A percentile compares a stretch with the other conserved stretches of the same genome.
Conservation (phyloP, 257 asterid genomes). For the Paulownia fortunei region DNA sequence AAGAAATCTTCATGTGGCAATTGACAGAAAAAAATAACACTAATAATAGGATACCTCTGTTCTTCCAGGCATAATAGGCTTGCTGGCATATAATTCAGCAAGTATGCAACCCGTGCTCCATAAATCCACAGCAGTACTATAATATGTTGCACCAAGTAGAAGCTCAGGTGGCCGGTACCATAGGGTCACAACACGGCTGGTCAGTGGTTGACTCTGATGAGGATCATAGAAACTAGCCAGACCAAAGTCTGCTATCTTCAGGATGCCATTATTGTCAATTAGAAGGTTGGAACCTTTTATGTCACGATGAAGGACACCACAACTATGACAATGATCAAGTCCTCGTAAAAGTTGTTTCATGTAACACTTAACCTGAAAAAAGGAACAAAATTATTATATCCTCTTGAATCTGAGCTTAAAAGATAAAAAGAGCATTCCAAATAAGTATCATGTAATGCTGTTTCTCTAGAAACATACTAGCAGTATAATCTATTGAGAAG, state of each 20-base stretch:
- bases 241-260: conserved; percentile 96
- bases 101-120: conserved; percentile 97
- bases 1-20: background rate
- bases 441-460: background rate
- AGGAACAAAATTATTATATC: background rate
- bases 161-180: conserved; percentile 99
- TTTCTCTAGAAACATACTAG: background rate
- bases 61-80: conserved; percentile 98
- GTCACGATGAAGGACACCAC: conserved; percentile 90
- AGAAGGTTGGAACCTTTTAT: conserved; percentile 95
- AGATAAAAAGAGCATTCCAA: background rate
- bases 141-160: conserved; percentile 91
- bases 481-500: background rate
- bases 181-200: conserved; percentile 95
- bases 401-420: conserved; percentile 21
- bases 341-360: conserved; percentile 86
- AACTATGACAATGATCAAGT: conserved; percentile 88
- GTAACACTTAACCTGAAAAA: conserved; percentile 83
- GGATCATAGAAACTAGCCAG: conserved; percentile 85
- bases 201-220: conserved; percentile 73
- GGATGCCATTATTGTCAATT: conserved; percentile 80
- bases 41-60: conserved; percentile 67
- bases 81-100: conserved; percentile 92
- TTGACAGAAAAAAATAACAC: background rate
- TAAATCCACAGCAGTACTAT: conserved; percentile 87